phyloP scores from a whole-genome alignment of 129 eudicot genomes.

The Helichrysum umbraculigerum region DNA sequence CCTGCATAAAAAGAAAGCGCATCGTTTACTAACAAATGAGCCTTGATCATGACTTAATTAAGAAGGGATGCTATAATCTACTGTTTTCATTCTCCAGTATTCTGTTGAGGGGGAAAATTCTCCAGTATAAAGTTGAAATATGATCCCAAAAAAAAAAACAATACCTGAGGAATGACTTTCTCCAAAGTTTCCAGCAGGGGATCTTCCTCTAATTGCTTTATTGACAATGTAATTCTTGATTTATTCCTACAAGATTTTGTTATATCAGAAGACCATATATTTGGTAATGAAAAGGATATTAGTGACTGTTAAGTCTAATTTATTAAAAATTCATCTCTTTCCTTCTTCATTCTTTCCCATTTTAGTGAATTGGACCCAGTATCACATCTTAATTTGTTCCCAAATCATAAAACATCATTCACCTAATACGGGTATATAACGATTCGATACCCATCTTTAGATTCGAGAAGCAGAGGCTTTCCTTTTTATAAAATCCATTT shows the following conservation, averaged over 20 bases:
- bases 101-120: no score
- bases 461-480: no score
- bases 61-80: background rate
- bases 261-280: background rate
- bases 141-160: background rate
- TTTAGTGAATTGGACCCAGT: background rate
- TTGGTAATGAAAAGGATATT: background rate
- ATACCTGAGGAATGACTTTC: conserved; percentile 89
- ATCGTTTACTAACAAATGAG: background rate
- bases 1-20: conserved; percentile 41
- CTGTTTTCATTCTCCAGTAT: background rate
- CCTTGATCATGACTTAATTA: background rate
- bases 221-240: conserved; percentile 78
- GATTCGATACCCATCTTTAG: no score
- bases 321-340: background rate
- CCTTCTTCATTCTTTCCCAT: background rate
- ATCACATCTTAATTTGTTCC: background rate
- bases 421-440: no score
- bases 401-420: no score
- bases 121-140: background rate
- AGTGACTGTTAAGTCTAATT: background rate
- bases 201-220: conserved; percentile 93
- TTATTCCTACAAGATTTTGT: conserved; percentile 49
- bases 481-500: no score
- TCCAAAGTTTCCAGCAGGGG: conserved; percentile 90